A percentile compares a stretch with the other conserved stretches of the same genome.
Conservation (phyloP, 257 asterid species). For the Capsicum chinense region DNA sequence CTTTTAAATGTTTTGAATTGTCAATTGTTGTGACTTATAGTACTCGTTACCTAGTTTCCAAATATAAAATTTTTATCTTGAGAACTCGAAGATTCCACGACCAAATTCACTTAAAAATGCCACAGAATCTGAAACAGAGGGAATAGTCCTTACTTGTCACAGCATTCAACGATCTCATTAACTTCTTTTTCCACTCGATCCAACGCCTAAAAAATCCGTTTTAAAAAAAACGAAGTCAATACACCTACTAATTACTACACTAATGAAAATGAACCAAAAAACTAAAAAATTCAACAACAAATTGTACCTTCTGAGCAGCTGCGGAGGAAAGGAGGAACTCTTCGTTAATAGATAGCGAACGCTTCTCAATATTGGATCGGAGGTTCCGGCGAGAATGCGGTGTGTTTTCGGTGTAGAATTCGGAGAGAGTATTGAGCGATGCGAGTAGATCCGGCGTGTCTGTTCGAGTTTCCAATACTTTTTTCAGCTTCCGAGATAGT, state of each 20-base stretch:
- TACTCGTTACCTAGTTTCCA: no score
- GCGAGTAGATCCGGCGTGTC: slow-evolving; percentile 86
- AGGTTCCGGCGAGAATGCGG: slow-evolving; percentile 87
- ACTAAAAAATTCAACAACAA: slow-evolving; percentile 11
- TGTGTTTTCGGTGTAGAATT: slow-evolving; percentile 76
- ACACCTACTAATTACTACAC: background rate
- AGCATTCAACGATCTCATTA: slow-evolving; percentile 81
- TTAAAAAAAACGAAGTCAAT: background rate
- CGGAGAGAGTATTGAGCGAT: slow-evolving; percentile 86
- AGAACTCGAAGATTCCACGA: no score
- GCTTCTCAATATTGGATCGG: slow-evolving; percentile 95
- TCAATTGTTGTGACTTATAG: no score
- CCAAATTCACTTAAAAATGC: no score
- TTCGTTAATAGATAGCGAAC: slow-evolving; percentile 83
- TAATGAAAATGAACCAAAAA: background rate
- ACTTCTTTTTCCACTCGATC: slow-evolving; percentile 96
- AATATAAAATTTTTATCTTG: no score
- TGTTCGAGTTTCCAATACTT: slow-evolving; percentile 93
- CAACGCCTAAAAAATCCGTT: slow-evolving; percentile 59
- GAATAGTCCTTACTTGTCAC: slow-evolving; percentile 64
- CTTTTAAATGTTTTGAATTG: no score
- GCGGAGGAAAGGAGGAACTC: slow-evolving; percentile 83
- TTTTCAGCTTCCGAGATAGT: slow-evolving; percentile 97
- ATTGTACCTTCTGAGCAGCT: slow-evolving; percentile 76
- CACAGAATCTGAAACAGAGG: no score